Conservation (phyloP, 208 protist species). For the Trypanosoma rangeli region DNA sequence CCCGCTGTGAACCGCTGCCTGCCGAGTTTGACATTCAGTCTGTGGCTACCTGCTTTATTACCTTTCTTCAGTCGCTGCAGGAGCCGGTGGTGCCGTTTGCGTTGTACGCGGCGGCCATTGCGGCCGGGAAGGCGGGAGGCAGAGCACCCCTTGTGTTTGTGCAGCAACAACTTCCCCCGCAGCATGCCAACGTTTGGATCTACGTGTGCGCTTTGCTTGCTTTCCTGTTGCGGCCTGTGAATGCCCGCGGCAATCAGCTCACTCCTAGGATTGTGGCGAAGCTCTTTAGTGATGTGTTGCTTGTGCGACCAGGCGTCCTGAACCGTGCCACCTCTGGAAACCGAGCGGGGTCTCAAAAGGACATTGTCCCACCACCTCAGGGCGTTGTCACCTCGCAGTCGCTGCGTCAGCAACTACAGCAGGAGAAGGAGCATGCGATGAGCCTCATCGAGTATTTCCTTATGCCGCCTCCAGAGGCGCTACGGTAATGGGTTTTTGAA, state of each 20-base stretch:
- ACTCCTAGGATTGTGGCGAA: constrained; percentile 56
- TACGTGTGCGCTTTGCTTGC: constrained; percentile 86
- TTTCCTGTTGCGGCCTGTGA: constrained; percentile 71
- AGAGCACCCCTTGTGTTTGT: constrained; percentile 63
- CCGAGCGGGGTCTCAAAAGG: constrained; percentile 29
- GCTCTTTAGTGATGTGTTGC: constrained; percentile 63
- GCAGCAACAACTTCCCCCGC: constrained; percentile 60
- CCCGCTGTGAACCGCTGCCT: constrained; percentile 30
- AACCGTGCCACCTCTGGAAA: neutral
- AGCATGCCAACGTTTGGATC: constrained; percentile 83
- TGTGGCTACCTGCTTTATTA: constrained; percentile 66
- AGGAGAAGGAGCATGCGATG: constrained; percentile 67
- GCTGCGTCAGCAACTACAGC: constrained; percentile 63
- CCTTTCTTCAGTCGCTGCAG: constrained; percentile 73
- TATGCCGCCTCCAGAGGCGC: constrained; percentile 46
- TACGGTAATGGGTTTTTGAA: constrained; percentile 15
- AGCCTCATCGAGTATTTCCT: constrained; percentile 79
- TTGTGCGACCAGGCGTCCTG: constrained; percentile 41
- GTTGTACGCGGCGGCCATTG: constrained; percentile 58
- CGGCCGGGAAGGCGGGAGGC: constrained; percentile 47
- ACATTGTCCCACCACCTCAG: constrained; percentile 28
- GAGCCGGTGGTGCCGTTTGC: constrained; percentile 79
- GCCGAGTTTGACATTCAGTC: constrained; percentile 42
- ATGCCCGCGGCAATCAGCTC: constrained; percentile 60
- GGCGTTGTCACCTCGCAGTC: constrained; percentile 56